Conservation (phyloP, 73 alveolate genomes). For the Paramecium octaurelia region DNA sequence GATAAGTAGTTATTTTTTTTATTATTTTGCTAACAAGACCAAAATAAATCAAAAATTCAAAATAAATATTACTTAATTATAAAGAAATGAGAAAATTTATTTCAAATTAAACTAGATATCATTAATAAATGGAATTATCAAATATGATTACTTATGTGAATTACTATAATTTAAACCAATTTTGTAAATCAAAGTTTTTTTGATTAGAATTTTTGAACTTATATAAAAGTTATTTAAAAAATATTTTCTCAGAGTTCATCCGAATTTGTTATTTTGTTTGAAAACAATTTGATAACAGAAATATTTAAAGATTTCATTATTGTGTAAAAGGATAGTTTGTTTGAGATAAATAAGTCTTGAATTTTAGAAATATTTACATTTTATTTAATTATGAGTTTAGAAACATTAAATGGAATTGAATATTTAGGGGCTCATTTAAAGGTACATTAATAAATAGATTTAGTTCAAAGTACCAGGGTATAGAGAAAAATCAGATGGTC, state of each 20-base stretch:
- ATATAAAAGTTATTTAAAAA: not conserved
- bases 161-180: not conserved
- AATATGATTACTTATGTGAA: not conserved
- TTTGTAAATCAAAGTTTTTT: too few species aligned
- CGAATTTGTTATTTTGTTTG: not conserved
- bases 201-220: not conserved
- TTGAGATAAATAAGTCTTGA: not conserved
- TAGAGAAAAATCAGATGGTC: slow-evolving; percentile 17
- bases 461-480: slow-evolving; percentile 31
- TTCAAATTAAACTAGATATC: too few species aligned
- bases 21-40: too few species aligned
- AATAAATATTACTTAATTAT: too few species aligned
- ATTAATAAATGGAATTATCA: too few species aligned
- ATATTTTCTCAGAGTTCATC: not conserved
- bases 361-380: not conserved
- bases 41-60: too few species aligned
- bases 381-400: slow-evolving; percentile 9
- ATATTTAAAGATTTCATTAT: not conserved
- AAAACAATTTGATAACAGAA: not conserved
- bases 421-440: slow-evolving; percentile 19
- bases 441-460: not conserved
- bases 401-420: slow-evolving; percentile 11
- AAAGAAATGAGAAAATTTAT: too few species aligned
- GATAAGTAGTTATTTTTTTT: too few species aligned
- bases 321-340: not conserved